phyloP scores from a whole-genome alignment of 805 yeast genomes.

The Maudiozyma barnettii region DNA sequence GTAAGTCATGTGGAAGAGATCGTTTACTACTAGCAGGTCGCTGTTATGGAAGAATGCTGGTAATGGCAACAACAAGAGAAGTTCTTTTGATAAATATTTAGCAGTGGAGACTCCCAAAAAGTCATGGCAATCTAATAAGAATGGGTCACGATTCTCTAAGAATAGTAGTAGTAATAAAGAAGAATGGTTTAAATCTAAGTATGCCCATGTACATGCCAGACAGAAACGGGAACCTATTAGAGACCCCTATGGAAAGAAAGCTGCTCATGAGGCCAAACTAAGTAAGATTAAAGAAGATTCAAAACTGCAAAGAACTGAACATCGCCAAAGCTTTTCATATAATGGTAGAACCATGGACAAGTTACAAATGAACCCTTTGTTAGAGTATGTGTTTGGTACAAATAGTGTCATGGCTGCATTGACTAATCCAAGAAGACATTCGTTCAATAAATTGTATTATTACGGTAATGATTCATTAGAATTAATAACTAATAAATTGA shows the following conservation, averaged over 20 bases:
- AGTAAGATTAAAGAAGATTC: not conserved
- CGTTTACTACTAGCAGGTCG: not conserved
- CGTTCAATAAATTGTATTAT: constrained; percentile 42
- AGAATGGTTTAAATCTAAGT: constrained; percentile 49
- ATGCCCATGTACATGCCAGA: constrained; percentile 56
- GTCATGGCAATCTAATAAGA: constrained; percentile 43
- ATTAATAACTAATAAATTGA: constrained; percentile 28
- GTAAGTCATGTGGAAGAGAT: not conserved
- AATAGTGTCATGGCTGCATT: constrained; percentile 69
- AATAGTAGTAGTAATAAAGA: constrained; percentile 50
- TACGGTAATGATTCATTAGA: not conserved
- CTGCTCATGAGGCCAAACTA: not conserved
- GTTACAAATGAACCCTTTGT: constrained; percentile 35
- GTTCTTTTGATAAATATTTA: not conserved
- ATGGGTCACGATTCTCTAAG: not conserved
- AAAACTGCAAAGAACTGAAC: constrained; percentile 6
- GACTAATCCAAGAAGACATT: constrained; percentile 41
- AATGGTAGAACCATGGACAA: constrained; percentile 8
- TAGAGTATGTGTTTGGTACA: constrained; percentile 69
- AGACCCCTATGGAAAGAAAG: constrained; percentile 9
- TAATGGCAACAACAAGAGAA: not conserved
- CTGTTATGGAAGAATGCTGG: not conserved
- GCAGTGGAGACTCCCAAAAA: constrained; percentile 25
- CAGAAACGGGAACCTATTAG: constrained; percentile 20
- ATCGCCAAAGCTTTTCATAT: constrained; percentile 2